Base-by-base conservation (phyloP, 2,329 filamentous ascomycete species). In the Penicillium janthinellum region DNA sequence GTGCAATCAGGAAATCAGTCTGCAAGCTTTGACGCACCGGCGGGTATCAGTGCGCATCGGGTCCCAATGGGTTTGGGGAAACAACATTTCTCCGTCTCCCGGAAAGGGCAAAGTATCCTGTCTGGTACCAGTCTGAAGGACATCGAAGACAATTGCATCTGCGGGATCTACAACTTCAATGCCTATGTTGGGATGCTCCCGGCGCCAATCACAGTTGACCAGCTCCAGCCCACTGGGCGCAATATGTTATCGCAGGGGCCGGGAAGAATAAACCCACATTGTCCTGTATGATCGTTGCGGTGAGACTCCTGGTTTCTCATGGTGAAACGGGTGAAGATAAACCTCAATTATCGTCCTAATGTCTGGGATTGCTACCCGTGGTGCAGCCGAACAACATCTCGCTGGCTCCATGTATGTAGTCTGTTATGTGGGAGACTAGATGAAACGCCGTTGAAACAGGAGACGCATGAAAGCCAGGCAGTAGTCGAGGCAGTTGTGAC, bases 131-230 rank as follows among this genome's bases (percentile, higher is more conserved):
- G 82, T 10, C 68, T 80, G n/a, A 82, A 81, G 71, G 77, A 84
- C 42, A 79, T 86, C 39, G 73, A 76, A 1, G 72, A 81, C 44
- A 71, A 72, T 15, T 86, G 84, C 65, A 71, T 78, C 17, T 85
- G 69, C 48, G 71, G 83, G 4, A 74, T 84, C 51, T 84, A 84
- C 75, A 85, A 85, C 72, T 85, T 81, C 74, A 86, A 86, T 59
- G 78, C 82, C 12, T 85, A 82, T 61, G 82, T 84, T 0, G 83
- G 83, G 15, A 81, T 76, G 1, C 72, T 85, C 3, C 82, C 83
- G 25, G 65, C 70, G 14, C 67, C 67, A 52, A 35, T 59, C 20
- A 61, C 60, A 2, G 61, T 75, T 34, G 78, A 81, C 56, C 65
- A 70, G 51, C 74, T 81, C 1, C 70, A 71, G 50, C 66, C 75